A percentile compares a stretch with the other conserved stretches of the same genome.
Conservation (phyloP, 306 rosid species). For the Bauhinia variegata region DNA sequence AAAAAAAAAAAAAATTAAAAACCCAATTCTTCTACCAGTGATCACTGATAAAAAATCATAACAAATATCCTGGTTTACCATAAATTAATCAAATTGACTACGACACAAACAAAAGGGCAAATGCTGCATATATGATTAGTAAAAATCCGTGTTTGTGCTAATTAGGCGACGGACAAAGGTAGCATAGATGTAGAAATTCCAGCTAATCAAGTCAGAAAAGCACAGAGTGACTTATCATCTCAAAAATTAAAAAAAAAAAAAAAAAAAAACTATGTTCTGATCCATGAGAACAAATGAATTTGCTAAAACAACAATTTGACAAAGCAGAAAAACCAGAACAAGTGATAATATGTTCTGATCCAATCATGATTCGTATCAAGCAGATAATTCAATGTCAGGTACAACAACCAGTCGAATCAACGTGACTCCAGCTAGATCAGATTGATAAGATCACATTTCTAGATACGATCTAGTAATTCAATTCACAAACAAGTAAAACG, state of each 20-base stretch:
- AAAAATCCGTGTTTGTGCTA: not conserved
- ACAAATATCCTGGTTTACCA: not conserved
- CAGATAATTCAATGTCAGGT: conserved; percentile 12
- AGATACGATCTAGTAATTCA: conserved; percentile 27
- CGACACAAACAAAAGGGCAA: conserved; percentile 5
- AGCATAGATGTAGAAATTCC: no score
- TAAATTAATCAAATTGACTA: conserved; percentile 3
- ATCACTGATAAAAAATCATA: not conserved
- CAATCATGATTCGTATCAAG: conserved; percentile 20
- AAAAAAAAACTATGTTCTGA: not conserved
- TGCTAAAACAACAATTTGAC: no score
- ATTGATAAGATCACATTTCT: conserved; percentile 12
- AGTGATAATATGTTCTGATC: conserved; percentile 30
- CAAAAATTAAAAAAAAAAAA: not conserved
- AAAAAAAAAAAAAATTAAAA: conserved; percentile 21
- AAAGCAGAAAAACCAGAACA: no score
- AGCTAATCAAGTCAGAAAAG: no score
- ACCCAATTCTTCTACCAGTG: not conserved
- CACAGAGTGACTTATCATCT: no score
- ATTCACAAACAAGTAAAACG: not conserved
- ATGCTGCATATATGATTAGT: not conserved
- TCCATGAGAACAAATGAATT: not conserved
- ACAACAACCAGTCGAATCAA: conserved; percentile 15
- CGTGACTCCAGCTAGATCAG: conserved; percentile 42
- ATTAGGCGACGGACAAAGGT: no score